phyloP scores from a whole-genome alignment of 495 filamentous ascomycete genomes.

The Aspergillus cavernicola region DNA sequence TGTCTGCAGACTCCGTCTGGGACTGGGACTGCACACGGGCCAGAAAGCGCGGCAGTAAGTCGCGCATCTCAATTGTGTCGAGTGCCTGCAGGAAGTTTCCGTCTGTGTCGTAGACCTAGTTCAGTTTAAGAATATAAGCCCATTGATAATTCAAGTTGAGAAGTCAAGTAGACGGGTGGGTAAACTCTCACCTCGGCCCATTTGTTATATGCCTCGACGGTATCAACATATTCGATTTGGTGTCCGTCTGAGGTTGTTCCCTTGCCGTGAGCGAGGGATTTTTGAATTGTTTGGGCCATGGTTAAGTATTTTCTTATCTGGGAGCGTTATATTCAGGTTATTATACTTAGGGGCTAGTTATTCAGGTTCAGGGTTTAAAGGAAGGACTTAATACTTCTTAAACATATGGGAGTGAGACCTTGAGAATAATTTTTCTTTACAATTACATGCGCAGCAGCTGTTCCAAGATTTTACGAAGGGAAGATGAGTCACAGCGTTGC shows the following conservation, averaged over 20 bases:
- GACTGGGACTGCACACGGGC: slow-evolving; percentile 19
- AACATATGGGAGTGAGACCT: too few species aligned
- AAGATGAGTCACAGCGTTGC: not conserved
- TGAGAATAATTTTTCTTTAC: too few species aligned
- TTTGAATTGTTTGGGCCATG: slow-evolving; percentile 30
- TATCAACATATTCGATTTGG: slow-evolving; percentile 21
- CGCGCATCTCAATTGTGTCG: slow-evolving; percentile 56
- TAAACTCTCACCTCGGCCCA: slow-evolving; percentile 44
- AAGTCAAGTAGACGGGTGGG: too few species aligned
- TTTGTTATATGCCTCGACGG: slow-evolving; percentile 41
- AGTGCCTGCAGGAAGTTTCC: slow-evolving; percentile 70
- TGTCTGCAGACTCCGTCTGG: slow-evolving; percentile 9
- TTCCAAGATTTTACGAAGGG: not conserved
- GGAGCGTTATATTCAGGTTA: too few species aligned
- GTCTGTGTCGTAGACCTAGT: slow-evolving; percentile 63
- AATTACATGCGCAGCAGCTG: too few species aligned
- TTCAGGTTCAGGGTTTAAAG: too few species aligned
- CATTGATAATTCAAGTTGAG: too few species aligned
- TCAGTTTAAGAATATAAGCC: too few species aligned
- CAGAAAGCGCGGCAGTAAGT: slow-evolving; percentile 54
- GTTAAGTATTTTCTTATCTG: not conserved
- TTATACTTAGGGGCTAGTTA: too few species aligned
- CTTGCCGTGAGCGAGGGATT: slow-evolving; percentile 15
- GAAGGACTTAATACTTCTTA: too few species aligned
- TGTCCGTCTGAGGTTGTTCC: not conserved